phyloP scores from a whole-genome alignment of 805 yeast species.

The Metschnikowia aberdeeniae region DNA sequence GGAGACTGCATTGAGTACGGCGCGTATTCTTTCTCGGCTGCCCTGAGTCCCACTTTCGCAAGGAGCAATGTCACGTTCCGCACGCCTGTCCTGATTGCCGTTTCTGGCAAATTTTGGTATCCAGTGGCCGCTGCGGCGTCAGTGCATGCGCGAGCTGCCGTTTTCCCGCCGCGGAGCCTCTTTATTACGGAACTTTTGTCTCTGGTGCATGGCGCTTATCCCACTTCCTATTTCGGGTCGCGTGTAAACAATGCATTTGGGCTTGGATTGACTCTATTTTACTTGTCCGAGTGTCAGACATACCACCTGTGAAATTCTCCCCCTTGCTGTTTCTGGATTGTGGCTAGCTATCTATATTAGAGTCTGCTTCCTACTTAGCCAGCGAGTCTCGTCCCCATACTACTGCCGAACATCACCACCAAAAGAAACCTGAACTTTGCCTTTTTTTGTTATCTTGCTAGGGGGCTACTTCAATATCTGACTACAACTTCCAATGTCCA shows the following conservation, averaged over 20 bases:
- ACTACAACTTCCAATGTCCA: not conserved
- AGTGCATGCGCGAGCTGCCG: conserved; percentile 4
- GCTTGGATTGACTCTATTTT: not conserved
- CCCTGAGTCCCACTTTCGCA: not conserved
- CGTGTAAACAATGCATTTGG: conserved; percentile 4
- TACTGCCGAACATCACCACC: too few relatives aligned
- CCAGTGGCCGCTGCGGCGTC: not conserved
- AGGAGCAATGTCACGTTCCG: not conserved
- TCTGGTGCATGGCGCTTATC: conserved; percentile 2
- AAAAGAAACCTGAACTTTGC: too few relatives aligned
- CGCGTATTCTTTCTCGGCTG: conserved; percentile 1
- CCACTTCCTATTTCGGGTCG: conserved; percentile 2
- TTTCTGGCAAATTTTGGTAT: not conserved
- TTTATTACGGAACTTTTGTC: not conserved
- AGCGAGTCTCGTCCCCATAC: too few relatives aligned
- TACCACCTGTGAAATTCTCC: not conserved
- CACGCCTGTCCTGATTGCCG: not conserved
- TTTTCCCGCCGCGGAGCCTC: conserved; percentile 1
- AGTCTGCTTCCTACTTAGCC: too few relatives aligned
- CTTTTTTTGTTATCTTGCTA: too few relatives aligned
- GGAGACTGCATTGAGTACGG: not conserved
- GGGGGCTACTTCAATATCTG: not conserved
- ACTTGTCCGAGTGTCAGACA: not conserved
- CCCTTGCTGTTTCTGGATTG: too few relatives aligned
- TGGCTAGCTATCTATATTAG: too few relatives aligned